A percentile compares a stretch with the other conserved stretches of the same genome.
phyloP scores from a whole-genome alignment of 306 rosid species.

The Vigna radiata region DNA sequence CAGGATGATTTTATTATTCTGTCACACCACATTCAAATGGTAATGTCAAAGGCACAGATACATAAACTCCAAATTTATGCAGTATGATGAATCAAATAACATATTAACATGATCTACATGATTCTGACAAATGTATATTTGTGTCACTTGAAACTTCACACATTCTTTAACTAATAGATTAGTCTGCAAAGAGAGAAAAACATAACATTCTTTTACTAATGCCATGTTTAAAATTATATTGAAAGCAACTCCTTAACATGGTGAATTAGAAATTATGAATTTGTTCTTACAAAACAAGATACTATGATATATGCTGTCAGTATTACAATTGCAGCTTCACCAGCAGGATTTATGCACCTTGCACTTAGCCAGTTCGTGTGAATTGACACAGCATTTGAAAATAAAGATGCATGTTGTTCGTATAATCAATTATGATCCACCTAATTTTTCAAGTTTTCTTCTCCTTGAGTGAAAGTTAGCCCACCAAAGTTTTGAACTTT shows the following conservation, averaged over 20 bases:
- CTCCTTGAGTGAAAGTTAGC: no score
- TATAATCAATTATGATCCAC: no score
- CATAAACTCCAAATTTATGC: not conserved
- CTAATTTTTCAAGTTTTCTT: no score
- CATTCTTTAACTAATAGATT: conserved; percentile 44
- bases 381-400: no score
- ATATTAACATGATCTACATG: not conserved
- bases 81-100: not conserved
- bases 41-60: not conserved
- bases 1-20: not conserved
- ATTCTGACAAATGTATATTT: not conserved
- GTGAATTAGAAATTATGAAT: conserved; percentile 5
- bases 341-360: no score
- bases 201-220: not conserved
- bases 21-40: conserved; percentile 3
- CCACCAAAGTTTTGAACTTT: no score
- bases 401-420: no score
- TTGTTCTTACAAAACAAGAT: conserved; percentile 62
- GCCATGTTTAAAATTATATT: conserved; percentile 2
- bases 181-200: conserved; percentile 14
- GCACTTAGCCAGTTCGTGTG: no score
- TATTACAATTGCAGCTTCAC: no score
- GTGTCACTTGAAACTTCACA: conserved; percentile 45
- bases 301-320: conserved; percentile 33
- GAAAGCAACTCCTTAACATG: not conserved